phyloP scores from a whole-genome alignment of 164 flowering plant species.

The Akebia trifoliata region DNA sequence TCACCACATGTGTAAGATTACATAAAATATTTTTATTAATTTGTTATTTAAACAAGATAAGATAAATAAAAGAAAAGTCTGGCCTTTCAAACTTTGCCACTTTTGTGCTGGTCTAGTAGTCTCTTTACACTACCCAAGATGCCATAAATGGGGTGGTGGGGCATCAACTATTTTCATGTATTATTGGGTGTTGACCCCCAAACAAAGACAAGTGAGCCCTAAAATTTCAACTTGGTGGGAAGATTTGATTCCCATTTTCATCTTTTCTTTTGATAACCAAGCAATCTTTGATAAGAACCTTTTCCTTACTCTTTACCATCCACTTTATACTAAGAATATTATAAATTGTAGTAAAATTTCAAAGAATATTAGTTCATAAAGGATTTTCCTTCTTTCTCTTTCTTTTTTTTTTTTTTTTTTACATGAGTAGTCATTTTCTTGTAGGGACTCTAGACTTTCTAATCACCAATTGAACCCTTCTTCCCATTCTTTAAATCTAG shows the following conservation, averaged over 20 bases:
- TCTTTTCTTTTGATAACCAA: slow-evolving; percentile 15
- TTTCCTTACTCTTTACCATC: slow-evolving; percentile 8
- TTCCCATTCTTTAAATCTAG: slow-evolving; percentile 25
- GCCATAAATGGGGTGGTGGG: slow-evolving; percentile 17
- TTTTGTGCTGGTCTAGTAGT: background rate
- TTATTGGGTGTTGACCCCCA: slow-evolving; percentile 18
- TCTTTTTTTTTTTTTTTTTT: background rate
- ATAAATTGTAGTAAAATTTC: background rate
- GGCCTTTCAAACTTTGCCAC: background rate
- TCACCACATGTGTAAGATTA: background rate
- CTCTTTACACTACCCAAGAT: slow-evolving; percentile 9
- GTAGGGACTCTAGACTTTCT: slow-evolving; percentile 17
- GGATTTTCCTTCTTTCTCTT: background rate
- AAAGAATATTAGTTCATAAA: background rate
- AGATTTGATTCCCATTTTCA: slow-evolving; percentile 21
- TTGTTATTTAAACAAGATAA: background rate
- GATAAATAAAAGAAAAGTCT: background rate
- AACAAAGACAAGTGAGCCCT: slow-evolving; percentile 14
- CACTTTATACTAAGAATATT: slow-evolving; percentile 1
- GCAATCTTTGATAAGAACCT: slow-evolving; percentile 22
- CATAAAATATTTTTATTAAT: background rate
- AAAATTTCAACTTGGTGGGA: slow-evolving; percentile 16
- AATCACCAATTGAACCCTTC: slow-evolving; percentile 16
- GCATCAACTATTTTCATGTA: slow-evolving; percentile 13
- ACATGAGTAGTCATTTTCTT: slow-evolving; percentile 27